A percentile compares a stretch with the other conserved stretches of the same genome.
Conservation (phyloP, 352 stramenopile genomes). For the Phytophthora tentaculata region DNA sequence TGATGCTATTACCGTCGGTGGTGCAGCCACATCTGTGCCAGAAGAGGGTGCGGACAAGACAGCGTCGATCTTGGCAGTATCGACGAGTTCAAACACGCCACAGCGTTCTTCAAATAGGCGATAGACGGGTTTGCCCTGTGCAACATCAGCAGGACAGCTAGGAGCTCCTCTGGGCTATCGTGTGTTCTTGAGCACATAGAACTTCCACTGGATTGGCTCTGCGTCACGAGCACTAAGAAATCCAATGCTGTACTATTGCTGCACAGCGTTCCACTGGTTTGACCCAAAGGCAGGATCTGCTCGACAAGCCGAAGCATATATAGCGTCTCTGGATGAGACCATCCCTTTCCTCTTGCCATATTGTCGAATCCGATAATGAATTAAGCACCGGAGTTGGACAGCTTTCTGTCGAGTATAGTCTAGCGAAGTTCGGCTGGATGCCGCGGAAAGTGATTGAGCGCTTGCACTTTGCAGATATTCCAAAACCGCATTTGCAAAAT, state of each 20-base stretch:
- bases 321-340: constrained; percentile 3
- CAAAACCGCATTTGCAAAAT: no score
- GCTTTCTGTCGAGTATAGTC: no score
- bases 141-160: background rate
- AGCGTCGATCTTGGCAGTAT: background rate
- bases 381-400: no score
- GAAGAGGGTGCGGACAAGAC: background rate
- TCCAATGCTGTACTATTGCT: constrained; percentile 5
- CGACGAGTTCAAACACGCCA: background rate
- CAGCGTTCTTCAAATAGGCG: background rate
- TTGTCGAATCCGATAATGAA: background rate
- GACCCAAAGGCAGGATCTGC: constrained; percentile 8
- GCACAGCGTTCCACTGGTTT: constrained; percentile 15
- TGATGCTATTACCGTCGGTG: background rate
- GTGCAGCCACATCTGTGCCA: background rate
- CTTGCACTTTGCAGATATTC: no score
- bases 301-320: constrained; percentile 14
- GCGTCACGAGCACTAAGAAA: background rate
- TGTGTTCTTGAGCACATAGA: constrained; percentile 11
- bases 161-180: constrained; percentile 11
- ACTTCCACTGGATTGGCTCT: constrained; percentile 7
- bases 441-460: no score
- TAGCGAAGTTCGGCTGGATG: no score
- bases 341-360: constrained; percentile 7
- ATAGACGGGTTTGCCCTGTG: constrained; percentile 1